phyloP scores from a whole-genome alignment of 2,329 filamentous ascomycete genomes.

The Pseudonectria buxi region DNA sequence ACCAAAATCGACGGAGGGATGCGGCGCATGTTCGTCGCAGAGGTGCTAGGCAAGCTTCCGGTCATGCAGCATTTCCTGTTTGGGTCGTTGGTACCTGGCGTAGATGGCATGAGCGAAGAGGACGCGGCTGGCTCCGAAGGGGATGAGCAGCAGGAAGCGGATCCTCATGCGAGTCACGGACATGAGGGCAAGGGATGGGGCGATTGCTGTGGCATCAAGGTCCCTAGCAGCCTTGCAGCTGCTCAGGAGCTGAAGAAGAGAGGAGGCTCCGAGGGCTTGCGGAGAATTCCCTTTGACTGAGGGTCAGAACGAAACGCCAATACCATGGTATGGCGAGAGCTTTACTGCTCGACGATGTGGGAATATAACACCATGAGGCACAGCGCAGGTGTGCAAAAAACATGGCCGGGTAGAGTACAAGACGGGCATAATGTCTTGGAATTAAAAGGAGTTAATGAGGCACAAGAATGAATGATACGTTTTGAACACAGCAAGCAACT shows the following conservation, averaged over 20 bases:
- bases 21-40: constrained; percentile 92
- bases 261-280: constrained; percentile 51
- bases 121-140: constrained; percentile 40
- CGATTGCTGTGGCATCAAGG: constrained; percentile 96
- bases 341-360: no score
- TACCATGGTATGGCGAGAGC: no score
- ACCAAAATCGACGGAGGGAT: constrained; percentile 89
- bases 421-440: no score
- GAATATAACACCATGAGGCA: no score
- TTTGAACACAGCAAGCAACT: no score
- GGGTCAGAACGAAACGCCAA: neutral
- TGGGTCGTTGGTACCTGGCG: constrained; percentile 74
- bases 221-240: constrained; percentile 88
- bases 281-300: constrained; percentile 78
- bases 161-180: constrained; percentile 54
- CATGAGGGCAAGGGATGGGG: constrained; percentile 71
- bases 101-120: constrained; percentile 70
- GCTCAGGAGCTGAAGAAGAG: constrained; percentile 81
- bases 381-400: no score
- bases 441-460: no score
- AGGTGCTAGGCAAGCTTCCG: constrained; percentile 86
- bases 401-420: no score
- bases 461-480: no score
- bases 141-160: constrained; percentile 49
- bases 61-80: constrained; percentile 99